These are phyloP conservation scores for Arachis stenosperma DNA, from an alignment of 306 rosid genomes.

Conservation along the genomic window DNA sequence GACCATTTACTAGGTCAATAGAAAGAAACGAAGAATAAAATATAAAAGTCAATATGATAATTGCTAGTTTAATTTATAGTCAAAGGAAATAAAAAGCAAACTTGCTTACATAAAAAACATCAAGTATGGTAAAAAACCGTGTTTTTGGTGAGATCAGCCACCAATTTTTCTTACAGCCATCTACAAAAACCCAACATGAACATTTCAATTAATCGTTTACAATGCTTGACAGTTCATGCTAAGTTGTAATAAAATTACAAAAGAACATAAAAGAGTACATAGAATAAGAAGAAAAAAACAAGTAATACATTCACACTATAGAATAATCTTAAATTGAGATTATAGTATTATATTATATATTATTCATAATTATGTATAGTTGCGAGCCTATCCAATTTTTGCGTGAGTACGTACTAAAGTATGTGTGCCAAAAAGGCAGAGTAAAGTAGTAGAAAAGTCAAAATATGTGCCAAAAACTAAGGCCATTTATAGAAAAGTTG, in stretches of 20 bases:
- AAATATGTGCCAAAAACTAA: neutral
- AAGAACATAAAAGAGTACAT: neutral
- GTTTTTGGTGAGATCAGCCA: slow-evolving; percentile 63
- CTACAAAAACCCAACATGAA: slow-evolving; percentile 29
- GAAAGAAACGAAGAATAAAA: neutral
- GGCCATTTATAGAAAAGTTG: slow-evolving; percentile 3
- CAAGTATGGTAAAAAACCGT: slow-evolving; percentile 57
- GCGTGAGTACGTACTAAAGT: neutral
- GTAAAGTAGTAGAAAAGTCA: neutral
- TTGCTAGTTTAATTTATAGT: slow-evolving; percentile 14
- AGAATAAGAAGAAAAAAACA: slow-evolving; percentile 3
- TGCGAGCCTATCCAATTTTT: slow-evolving; percentile 14
- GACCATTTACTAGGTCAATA: slow-evolving; percentile 13
- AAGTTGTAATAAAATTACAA: neutral
- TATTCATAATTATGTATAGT: neutral
- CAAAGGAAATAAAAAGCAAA: slow-evolving; percentile 34
- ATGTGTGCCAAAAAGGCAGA: neutral
- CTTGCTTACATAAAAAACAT: slow-evolving; percentile 31
- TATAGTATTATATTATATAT: neutral
- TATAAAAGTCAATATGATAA: slow-evolving; percentile 29
- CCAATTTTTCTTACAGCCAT: slow-evolving; percentile 45
- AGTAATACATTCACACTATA: neutral
- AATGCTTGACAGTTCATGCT: slow-evolving; percentile 49
- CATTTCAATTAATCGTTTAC: slow-evolving; percentile 30
- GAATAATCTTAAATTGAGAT: neutral